These are phyloP conservation scores for Aeschynomene evenia DNA, from an alignment of 306 rosid genomes.

Conservation along the genomic window DNA sequence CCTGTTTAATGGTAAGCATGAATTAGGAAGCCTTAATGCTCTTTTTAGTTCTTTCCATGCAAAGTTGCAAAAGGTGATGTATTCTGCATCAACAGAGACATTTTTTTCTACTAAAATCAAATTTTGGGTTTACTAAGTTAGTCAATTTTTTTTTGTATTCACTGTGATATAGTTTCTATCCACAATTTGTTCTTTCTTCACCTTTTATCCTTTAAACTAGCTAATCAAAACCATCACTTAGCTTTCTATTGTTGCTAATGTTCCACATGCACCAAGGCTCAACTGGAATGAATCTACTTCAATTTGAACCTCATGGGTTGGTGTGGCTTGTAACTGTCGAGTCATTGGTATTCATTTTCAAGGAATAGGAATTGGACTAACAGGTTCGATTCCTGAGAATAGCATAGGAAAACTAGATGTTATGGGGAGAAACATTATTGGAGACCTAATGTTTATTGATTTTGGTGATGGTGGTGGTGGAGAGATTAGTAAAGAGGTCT, in stretches of 20 bases:
- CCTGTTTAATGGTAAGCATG: constrained; percentile 27
- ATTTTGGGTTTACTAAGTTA: neutral
- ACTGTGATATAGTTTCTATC: neutral
- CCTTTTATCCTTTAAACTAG: constrained; percentile 6
- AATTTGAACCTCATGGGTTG: constrained; percentile 72
- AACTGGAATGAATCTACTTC: constrained; percentile 61
- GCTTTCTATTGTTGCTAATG: constrained; percentile 36
- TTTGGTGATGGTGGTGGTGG: too few species aligned
- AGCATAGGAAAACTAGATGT: constrained; percentile 60
- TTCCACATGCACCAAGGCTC: constrained; percentile 58
- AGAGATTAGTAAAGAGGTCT: too few species aligned
- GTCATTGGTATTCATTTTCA: constrained; percentile 68
- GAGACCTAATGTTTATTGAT: too few species aligned
- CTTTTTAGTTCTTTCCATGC: neutral
- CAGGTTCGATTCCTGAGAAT: constrained; percentile 58
- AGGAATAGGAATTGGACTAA: constrained; percentile 59
- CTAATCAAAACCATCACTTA: constrained; percentile 3
- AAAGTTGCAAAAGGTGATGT: neutral
- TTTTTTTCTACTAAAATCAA: constrained; percentile 1
- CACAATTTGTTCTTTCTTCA: neutral
- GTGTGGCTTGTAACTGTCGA: constrained; percentile 60
- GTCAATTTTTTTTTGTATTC: neutral
- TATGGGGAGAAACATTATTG: too few species aligned
- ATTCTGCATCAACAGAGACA: neutral
- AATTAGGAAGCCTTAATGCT: neutral